Base-by-base conservation (phyloP, 768 basidiomycete species). In the Auricularia heimuer region DNA sequence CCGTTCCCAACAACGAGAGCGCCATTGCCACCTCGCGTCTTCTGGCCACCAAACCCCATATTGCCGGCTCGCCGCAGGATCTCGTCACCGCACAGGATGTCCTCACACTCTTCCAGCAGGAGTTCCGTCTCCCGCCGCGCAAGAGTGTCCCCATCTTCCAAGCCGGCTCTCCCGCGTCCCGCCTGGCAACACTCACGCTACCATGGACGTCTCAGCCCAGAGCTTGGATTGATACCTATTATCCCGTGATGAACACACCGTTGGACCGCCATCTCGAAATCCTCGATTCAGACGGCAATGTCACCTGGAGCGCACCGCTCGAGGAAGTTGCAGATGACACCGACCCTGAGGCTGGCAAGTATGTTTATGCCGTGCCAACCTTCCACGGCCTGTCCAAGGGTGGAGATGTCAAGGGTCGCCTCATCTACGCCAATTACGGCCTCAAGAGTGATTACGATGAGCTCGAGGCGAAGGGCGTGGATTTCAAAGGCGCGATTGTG, bases 171-270 rank as follows among this genome's bases (percentile, higher is more conserved):
- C 71, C 75, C 10, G 78, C 81, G 63, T 90, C 89, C 36, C 86
- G 86, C 63, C 79, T 83, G 56, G 84, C 89, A 3, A 92, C 90
- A 0, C 77, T 89, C 16, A 73, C 74, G 21, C 76, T 85, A 51
- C 70, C 75, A 6, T 77, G 76, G 3, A 76, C 81, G 45, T 75
- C 70, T 36, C 74, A 73, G 33, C 88, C 89, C 2, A 81, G 77
- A 0, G 90, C 87, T 65, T 94, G 92, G 92, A 85, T 93, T 65
- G 90, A 93, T 68, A 81, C 82, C 44, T 97, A 98, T 74, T 96
- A 89, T 74, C 94, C 95, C 1, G 80, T 94, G 51, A 76, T 96
- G 77, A 92, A 96, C 74, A 88, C 84, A 0, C 85, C 91, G 1
- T 77, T 88, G 6, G 83, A 88, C 63, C 83, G 85, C 62, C 82